Base-by-base conservation (phyloP, 2,329 filamentous ascomycete species). In the Diaporthe citrichinensis region DNA sequence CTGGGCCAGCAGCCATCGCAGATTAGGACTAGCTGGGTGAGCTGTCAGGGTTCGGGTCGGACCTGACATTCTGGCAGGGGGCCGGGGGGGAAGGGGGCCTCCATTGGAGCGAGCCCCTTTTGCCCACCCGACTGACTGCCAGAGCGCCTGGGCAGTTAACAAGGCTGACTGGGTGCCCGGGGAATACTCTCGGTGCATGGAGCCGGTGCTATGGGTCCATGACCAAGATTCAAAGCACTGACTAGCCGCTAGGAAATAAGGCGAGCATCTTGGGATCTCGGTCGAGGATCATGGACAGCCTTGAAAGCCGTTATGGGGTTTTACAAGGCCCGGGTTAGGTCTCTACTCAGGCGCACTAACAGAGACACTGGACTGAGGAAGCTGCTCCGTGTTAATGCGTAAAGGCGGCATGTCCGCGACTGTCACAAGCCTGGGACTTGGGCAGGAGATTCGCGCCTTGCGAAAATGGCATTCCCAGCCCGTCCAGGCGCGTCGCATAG, bases 11-110 rank as follows among this genome's bases (percentile, higher is more conserved):
- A 28, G 71, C 71, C 68, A 74, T 62, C 44, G 17, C 28, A 57
- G 59, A 76, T 73, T 46, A 12, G 73, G 67, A 53, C 68, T 74
- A 74, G 73, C 57, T 25, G 34, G 34, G 14, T 41, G 34, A 23
- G 46, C 46, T 39, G 23, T 41, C 65, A 69, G 58, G 71, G 58
- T 59, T 65, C 49, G 36, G 71, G 61, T 73, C n/a, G 17, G 5
- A 23, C 12, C 17, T 41, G n/a, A 17, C 28, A 49, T 23, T 4
- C 3, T 5, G 41, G 12, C 12, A 39, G 36, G 34, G 23, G 1
- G 9, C 3, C 10, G n/a, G 51, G 36, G 36, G 34, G 4, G 12
- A 28, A 51, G 23, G n/a, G n/a, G 39, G 17, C 23, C 31, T 55
- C 23, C 23, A 20, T 25, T 12, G 34, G 15, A 6, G 20, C 23